Conservation (phyloP, 2,329 filamentous ascomycete species). For the Chaetomium sp. region DNA sequence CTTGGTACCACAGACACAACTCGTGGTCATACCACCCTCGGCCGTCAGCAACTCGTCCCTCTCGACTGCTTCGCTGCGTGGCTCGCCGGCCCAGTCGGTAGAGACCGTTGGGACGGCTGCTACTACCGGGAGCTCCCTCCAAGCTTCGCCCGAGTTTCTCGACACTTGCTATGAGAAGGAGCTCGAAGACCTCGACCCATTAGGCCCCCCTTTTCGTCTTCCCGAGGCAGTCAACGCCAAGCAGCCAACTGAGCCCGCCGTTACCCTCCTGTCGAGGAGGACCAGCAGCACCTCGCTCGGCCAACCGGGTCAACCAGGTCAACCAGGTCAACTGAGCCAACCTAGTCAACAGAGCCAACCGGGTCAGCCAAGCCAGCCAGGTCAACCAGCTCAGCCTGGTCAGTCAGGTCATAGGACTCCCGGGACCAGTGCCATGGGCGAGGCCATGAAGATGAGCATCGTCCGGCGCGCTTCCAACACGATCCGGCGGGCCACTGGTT, state of each 20-base stretch:
- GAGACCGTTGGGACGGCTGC: constrained; percentile 39
- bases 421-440: constrained; percentile 51
- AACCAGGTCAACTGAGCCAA: too few species aligned
- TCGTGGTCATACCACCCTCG: constrained; percentile 41
- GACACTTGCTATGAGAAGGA: constrained; percentile 53
- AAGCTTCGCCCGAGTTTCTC: constrained; percentile 59
- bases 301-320: constrained; percentile 37
- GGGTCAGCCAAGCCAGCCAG: too few species aligned
- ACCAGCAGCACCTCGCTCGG: constrained; percentile 58
- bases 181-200: constrained; percentile 37
- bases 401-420: constrained; percentile 31
- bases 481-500: constrained; percentile 25
- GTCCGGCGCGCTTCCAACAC: constrained; percentile 82
- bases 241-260: constrained; percentile 1
- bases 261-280: constrained; percentile 42
- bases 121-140: constrained; percentile 56
- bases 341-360: too few species aligned
- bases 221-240: constrained; percentile 55
- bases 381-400: too few species aligned
- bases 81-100: constrained; percentile 52
- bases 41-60: constrained; percentile 51
- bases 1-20: constrained; percentile 33
- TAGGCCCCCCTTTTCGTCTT: constrained; percentile 57
- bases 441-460: constrained; percentile 44
- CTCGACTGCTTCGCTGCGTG: constrained; percentile 48